Conservation (phyloP, 2,329 filamentous ascomycete species). For the Penicillium sp. region DNA sequence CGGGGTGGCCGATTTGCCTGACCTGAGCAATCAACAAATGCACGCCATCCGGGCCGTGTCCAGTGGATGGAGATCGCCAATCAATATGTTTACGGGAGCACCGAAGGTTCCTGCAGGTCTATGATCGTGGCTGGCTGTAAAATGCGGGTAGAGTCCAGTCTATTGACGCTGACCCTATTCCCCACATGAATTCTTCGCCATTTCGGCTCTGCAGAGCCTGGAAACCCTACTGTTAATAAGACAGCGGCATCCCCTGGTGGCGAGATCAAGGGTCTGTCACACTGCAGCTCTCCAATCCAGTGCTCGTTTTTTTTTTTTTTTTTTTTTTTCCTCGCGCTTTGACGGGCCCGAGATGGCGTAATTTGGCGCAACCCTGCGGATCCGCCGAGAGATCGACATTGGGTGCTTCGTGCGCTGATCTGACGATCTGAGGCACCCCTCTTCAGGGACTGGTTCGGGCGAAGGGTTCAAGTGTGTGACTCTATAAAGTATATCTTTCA, state of each 20-base stretch:
- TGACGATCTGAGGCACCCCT: neutral
- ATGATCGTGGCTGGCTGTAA: slow-evolving; percentile 20
- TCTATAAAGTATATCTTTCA: neutral
- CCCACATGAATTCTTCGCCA: neutral
- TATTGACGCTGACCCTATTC: neutral
- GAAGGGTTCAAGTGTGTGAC: neutral
- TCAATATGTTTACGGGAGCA: slow-evolving; percentile 4
- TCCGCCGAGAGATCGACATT: neutral
- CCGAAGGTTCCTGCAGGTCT: slow-evolving; percentile 22
- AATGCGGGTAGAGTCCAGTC: neutral
- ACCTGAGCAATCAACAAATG: slow-evolving; percentile 1
- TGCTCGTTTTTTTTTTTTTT: neutral
- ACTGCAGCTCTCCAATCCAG: neutral
- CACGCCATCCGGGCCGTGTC: neutral
- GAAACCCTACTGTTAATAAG: too few species aligned
- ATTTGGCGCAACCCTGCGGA: neutral
- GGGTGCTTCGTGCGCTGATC: neutral
- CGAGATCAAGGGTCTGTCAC: neutral
- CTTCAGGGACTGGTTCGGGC: neutral
- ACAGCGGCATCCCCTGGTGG: neutral
- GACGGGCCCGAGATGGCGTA: neutral
- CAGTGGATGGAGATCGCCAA: slow-evolving; percentile 2
- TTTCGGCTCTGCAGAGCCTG: neutral
- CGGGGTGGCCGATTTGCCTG: neutral
- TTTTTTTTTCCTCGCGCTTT: neutral